A percentile compares a stretch with the other conserved stretches of the same genome.
Conservation (phyloP, 768 basidiomycete species). For the Porpolomopsis calyptriformis region DNA sequence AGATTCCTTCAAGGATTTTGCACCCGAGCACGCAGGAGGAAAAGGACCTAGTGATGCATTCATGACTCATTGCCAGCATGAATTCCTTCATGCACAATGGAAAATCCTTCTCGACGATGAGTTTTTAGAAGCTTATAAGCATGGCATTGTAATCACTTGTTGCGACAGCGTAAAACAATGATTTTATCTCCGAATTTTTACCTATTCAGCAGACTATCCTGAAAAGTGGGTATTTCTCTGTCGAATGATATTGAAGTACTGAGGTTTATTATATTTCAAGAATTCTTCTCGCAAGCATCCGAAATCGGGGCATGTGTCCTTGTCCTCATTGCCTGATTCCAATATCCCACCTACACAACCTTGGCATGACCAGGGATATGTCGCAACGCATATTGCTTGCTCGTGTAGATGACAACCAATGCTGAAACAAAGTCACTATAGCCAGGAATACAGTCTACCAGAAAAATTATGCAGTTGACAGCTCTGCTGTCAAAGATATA, state of each 20-base stretch:
- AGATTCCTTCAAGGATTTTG: conserved; percentile 7
- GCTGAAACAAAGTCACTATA: not conserved
- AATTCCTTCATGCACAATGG: conserved; percentile 19
- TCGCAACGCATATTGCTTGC: conserved; percentile 4
- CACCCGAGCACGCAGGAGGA: not conserved
- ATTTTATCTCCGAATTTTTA: conserved; percentile 15
- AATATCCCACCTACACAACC: conserved; percentile 12
- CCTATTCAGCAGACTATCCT: conserved; percentile 21
- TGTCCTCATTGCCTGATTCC: conserved; percentile 7
- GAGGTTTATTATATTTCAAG: not conserved
- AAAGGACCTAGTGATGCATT: not conserved
- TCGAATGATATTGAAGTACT: not conserved
- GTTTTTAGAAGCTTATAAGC: conserved; percentile 14
- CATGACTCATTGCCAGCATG: conserved; percentile 6
- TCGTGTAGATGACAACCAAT: not conserved
- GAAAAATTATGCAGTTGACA: not conserved
- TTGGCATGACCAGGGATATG: conserved; percentile 20
- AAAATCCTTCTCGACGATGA: conserved; percentile 15
- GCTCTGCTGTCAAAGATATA: not conserved
- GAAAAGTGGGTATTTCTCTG: conserved; percentile 11
- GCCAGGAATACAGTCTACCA: conserved; percentile 3
- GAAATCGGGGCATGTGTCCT: conserved; percentile 1
- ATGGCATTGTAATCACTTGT: conserved; percentile 18
- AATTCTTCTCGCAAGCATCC: conserved; percentile 2
- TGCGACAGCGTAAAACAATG: conserved; percentile 12